phyloP scores from a whole-genome alignment of 208 protist species.

The Trypanosoma conorhini region DNA sequence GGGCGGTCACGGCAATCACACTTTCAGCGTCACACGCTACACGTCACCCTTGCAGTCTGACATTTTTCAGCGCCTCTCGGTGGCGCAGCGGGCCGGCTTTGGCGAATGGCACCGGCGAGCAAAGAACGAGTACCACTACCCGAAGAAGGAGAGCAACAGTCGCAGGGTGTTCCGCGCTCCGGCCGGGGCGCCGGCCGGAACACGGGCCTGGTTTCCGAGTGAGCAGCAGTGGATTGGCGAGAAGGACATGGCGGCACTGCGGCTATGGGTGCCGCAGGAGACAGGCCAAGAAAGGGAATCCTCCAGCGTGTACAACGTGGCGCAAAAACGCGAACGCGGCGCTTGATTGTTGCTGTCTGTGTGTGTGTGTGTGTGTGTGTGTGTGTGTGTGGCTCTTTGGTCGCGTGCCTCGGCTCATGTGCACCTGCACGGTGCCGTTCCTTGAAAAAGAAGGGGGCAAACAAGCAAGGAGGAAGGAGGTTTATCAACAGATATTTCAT shows the following conservation, averaged over 20 bases:
- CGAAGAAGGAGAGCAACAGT: constrained; percentile 36
- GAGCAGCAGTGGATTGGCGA: constrained; percentile 57
- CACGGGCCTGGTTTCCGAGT: constrained; percentile 54
- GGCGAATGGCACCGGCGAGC: constrained; percentile 45
- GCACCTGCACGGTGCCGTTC: neutral
- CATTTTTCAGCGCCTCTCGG: constrained; percentile 35
- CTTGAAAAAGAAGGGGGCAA: neutral
- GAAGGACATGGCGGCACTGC: constrained; percentile 57
- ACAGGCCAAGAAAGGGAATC: constrained; percentile 21
- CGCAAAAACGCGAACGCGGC: constrained; percentile 34
- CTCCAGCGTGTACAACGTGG: constrained; percentile 37
- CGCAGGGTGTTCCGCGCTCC: constrained; percentile 58
- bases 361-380: constrained; percentile 9
- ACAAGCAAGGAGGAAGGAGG: too few species aligned
- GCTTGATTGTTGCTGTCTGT: neutral
- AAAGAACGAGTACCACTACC: constrained; percentile 48
- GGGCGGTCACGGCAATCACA: constrained; percentile 11
- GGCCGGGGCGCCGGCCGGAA: constrained; percentile 36
- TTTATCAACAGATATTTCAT: neutral
- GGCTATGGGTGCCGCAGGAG: constrained; percentile 36
- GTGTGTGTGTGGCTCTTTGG: neutral
- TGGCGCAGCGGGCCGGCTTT: constrained; percentile 60
- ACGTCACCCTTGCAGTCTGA: constrained; percentile 28
- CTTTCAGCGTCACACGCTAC: constrained; percentile 18
- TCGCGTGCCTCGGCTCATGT: neutral